Evolutionary conservation across 257 asterid species (phyloP), one percentile per base, ranked within the genome.

Genomic region (Ilex asprella): DNA sequence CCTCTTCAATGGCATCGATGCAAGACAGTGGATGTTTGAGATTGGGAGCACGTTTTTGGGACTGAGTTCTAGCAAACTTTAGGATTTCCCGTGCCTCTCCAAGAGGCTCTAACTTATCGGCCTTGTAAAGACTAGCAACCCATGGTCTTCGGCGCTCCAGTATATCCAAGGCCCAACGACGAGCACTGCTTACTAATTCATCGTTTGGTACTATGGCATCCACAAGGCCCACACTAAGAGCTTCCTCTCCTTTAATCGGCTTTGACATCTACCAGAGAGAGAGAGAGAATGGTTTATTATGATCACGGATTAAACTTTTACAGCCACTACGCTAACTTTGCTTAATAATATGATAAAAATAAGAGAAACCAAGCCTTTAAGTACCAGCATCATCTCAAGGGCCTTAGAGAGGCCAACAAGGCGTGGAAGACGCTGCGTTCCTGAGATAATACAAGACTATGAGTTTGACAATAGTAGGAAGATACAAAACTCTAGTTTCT

Each of bases 351-450:
- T 7, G 32, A 64, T 62, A 58, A 32, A 59, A 55, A 16, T 7
- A 50, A 50, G 21, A 21, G 27, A 21, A 21, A 21, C 27, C 27
- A 21, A 21, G 27, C 16, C 55, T 54, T 63, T 91, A 21, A 21
- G 72, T 81, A 93, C 99, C 85, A 93, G 75, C 86, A 93, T 85
- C 99, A 93, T 87, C 70, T 93, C 99, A 72, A 93, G 94, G 56
- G 96, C 87, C 81, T 93, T 93, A 47, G 95, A 80, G 60, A 86
- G 82, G 43, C 99, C 99, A 16, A 89, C 97, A 56, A 93, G 99
- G 78, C 95, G 99, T 30, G 99, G 99, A 78, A 93, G 95, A 11
- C 96, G 89, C 73, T 93, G 99, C 21, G 99, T 93, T 44, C 99
- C 96, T 90, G 92, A 51, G 67, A 84, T 16, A 69, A 56, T 3